phyloP scores from a whole-genome alignment of 129 eudicot species.

The Centaurea solstitialis region DNA sequence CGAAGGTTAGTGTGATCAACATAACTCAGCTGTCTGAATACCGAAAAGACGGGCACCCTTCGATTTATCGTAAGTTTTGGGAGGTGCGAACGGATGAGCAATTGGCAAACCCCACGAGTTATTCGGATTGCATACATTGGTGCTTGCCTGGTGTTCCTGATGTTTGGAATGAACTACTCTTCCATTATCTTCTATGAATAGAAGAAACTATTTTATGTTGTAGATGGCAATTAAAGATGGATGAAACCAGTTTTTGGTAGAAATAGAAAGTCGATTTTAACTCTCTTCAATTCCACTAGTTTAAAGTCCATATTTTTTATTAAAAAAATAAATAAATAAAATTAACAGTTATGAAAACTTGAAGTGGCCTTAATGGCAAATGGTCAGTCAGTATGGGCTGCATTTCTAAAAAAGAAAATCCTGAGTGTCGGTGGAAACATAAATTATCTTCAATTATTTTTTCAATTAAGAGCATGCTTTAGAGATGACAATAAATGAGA shows the following conservation, averaged over 20 bases:
- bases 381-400: too few relatives aligned
- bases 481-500: too few relatives aligned
- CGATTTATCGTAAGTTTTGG: constrained; percentile 89
- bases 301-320: neutral
- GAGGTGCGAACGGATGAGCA: constrained; percentile 62
- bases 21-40: constrained; percentile 97
- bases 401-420: too few relatives aligned
- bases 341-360: too few relatives aligned
- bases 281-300: neutral
- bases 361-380: too few relatives aligned
- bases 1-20: constrained; percentile 75
- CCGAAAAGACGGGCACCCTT: constrained; percentile 91
- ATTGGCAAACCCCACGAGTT: constrained; percentile 64
- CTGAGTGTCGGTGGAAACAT: too few relatives aligned
- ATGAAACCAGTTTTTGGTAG: neutral
- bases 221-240: neutral
- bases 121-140: constrained; percentile 98
- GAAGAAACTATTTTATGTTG: constrained; percentile 7
- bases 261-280: neutral
- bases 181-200: constrained; percentile 54
- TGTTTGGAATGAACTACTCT: constrained; percentile 84
- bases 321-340: too few relatives aligned
- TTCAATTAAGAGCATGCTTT: too few relatives aligned
- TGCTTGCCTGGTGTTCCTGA: constrained; percentile 98
- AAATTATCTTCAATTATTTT: too few relatives aligned